Conservation (phyloP, 2,329 filamentous ascomycete species). For the Plenodomus biglobosus region DNA sequence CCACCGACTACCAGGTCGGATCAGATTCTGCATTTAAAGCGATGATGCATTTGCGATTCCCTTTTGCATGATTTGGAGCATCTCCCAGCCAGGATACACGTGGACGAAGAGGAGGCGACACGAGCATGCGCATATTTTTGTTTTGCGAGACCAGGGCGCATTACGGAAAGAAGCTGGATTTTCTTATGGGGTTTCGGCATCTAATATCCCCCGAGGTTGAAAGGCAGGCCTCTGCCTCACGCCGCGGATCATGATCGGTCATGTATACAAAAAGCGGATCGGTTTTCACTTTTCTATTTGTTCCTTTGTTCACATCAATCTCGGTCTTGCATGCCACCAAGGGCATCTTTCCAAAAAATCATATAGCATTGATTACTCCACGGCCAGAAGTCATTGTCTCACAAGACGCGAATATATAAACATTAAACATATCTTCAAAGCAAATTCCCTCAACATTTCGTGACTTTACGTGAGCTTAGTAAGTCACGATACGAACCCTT, state of each 20-base stretch:
- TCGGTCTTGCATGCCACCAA: conserved; percentile 8
- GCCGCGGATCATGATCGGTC: conserved; percentile 19
- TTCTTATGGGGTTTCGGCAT: conserved; percentile 14
- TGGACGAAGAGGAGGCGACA: conserved; percentile 15
- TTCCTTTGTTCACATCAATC: conserved; percentile 6
- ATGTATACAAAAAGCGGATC: conserved; percentile 37
- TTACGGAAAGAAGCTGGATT: conserved; percentile 6
- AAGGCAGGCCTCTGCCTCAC: conserved; percentile 8
- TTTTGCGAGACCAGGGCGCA: conserved; percentile 15
- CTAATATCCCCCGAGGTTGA: conserved; percentile 21
- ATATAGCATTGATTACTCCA: not conserved
- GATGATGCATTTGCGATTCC: conserved; percentile 32
- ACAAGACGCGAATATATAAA: conserved; percentile 25
- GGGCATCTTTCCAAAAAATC: conserved; percentile 5
- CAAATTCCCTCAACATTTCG: not conserved
- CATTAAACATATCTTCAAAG: conserved; percentile 25
- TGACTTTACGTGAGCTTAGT: not conserved
- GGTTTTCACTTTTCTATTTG: conserved; percentile 11
- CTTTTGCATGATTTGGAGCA: conserved; percentile 30
- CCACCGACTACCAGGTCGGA: conserved; percentile 22
- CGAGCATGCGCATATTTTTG: conserved; percentile 13
- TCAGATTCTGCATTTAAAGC: conserved; percentile 39
- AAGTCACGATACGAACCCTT: not conserved
- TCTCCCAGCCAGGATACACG: conserved; percentile 19
- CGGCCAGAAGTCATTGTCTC: conserved; percentile 6